Evolutionary conservation across 306 rosid genomes (phyloP).

Genomic region (Sicyos baderoa): DNA sequence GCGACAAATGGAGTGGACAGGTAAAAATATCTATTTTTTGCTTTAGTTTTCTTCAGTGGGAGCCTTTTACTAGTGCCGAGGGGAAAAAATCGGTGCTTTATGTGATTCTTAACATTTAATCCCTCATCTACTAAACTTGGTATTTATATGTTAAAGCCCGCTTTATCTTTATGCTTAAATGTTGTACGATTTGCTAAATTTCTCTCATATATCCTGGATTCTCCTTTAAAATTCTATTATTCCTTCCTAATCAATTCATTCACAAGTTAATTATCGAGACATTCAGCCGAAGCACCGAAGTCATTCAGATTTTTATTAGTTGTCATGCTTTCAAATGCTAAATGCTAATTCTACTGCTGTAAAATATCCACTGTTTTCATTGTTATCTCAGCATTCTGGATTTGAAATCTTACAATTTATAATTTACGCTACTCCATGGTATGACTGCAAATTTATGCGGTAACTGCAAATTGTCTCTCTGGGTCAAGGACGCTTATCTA

Average conservation of each 20-base stretch:
- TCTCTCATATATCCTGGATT: not conserved
- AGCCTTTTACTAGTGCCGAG: not conserved
- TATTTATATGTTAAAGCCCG: not conserved
- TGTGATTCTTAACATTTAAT: not conserved
- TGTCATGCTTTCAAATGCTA: not conserved
- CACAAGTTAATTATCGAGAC: not conserved
- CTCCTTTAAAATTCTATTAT: not conserved
- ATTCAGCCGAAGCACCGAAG: not conserved
- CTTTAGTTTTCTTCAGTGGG: not conserved
- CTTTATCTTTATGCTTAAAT: not conserved
- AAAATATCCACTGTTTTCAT: conserved; percentile 9
- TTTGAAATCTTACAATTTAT: not conserved
- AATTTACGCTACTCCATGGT: not conserved
- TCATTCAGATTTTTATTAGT: not conserved
- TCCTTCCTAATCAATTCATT: not conserved
- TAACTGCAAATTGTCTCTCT: not conserved
- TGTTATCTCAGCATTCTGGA: not conserved
- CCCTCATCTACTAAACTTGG: not conserved
- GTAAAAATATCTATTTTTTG: conserved; percentile 30
- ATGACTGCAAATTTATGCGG: not conserved
- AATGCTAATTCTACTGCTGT: conserved; percentile 13
- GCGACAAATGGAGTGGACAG: conserved; percentile 39
- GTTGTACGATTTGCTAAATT: not conserved
- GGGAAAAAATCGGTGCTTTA: not conserved
- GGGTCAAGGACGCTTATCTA: not conserved